phyloP scores from a whole-genome alignment of 345 rosid genomes.

The Draba incana region DNA sequence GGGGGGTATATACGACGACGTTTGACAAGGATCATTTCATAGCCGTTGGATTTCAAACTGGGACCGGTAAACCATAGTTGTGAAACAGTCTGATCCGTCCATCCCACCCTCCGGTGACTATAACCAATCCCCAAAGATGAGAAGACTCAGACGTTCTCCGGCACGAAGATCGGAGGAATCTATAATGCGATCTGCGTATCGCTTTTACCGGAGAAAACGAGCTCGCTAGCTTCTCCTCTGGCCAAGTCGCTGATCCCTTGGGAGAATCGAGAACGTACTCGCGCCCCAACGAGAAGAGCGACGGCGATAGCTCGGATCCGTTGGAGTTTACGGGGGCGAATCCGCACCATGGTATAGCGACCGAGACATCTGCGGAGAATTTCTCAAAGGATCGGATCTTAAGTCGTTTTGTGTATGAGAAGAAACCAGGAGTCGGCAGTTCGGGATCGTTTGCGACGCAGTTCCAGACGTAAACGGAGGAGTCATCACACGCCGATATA shows the following conservation, averaged over 20 bases:
- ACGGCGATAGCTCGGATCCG: constrained; percentile 35
- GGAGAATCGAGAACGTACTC: constrained; percentile 74
- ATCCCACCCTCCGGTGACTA: constrained; percentile 93
- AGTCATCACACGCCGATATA: constrained; percentile 80
- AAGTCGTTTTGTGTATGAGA: constrained; percentile 43
- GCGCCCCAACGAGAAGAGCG: constrained; percentile 56
- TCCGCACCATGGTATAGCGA: constrained; percentile 89
- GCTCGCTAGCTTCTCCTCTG: constrained; percentile 83
- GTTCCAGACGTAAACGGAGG: constrained; percentile 81
- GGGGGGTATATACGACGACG: constrained; percentile 9
- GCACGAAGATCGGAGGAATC: constrained; percentile 68
- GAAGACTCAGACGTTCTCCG: constrained; percentile 59
- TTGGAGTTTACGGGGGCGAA: constrained; percentile 32
- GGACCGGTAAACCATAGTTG: constrained; percentile 85
- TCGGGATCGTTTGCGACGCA: constrained; percentile 29
- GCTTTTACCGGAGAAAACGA: constrained; percentile 46
- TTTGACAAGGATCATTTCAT: constrained; percentile 33
- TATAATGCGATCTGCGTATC: constrained; percentile 66
- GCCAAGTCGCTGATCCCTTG: constrained; percentile 92
- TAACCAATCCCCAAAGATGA: constrained; percentile 90
- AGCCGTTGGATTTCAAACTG: constrained; percentile 47
- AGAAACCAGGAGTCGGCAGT: constrained; percentile 33
- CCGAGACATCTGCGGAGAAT: constrained; percentile 71
- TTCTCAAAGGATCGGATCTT: constrained; percentile 68
- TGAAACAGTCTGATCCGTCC: constrained; percentile 90